Percentiles rank a stretch among this genome's conserved stretches.
Evolutionary conservation across 371 early-diverging fungal species (phyloP).

Genomic region (Gilbertella persicaria): DNA sequence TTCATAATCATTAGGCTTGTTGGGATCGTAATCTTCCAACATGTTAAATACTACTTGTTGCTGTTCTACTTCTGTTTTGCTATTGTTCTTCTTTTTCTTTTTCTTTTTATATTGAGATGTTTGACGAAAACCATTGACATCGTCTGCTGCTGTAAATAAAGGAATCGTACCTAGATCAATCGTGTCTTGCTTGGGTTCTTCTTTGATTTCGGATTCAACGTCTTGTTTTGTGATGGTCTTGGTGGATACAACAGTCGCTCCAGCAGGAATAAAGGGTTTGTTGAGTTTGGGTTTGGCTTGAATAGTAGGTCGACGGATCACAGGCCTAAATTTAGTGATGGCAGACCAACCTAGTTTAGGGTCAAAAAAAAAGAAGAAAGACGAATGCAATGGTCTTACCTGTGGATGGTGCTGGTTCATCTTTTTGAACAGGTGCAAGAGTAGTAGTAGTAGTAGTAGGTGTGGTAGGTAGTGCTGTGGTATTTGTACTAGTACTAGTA

Average conservation of each 20-base stretch:
- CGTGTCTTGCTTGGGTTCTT: constrained; percentile 6
- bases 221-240: constrained; percentile 34
- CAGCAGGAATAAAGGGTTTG: constrained; percentile 46
- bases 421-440: too few species aligned
- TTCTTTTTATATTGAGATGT: constrained; percentile 9
- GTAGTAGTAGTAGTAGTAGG: not conserved
- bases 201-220: not conserved
- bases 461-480: constrained; percentile 2
- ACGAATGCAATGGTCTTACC: too few species aligned
- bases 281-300: constrained; percentile 50
- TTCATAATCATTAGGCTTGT: constrained; percentile 65
- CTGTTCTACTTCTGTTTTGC: constrained; percentile 27
- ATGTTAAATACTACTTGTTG: constrained; percentile 44
- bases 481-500: not conserved
- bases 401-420: constrained; percentile 1
- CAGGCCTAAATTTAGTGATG: constrained; percentile 46
- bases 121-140: constrained; percentile 40
- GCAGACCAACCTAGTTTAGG: constrained; percentile 47
- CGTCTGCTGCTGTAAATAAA: constrained; percentile 28
- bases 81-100: constrained; percentile 25
- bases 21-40: constrained; percentile 62
- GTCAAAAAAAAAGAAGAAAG: too few species aligned
- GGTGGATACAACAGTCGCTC: constrained; percentile 43
- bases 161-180: constrained; percentile 29
- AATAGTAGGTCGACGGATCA: constrained; percentile 46